Evolutionary conservation across 2,329 filamentous ascomycete species (phyloP).

Genomic region (Hawksworthiomyces lignivorus): DNA sequence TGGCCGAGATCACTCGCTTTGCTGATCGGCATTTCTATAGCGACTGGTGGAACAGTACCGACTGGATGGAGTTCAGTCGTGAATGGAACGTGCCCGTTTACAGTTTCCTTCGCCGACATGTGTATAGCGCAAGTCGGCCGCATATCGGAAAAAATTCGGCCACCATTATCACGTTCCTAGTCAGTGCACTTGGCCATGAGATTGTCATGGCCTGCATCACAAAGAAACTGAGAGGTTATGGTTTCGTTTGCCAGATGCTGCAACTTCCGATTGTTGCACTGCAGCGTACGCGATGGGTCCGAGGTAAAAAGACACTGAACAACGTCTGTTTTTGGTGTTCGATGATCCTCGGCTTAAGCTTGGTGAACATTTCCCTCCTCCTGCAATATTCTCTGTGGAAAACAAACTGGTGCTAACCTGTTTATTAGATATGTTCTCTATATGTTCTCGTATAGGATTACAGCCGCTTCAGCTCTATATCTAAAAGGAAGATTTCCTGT

Average conservation of each 20-base stretch:
- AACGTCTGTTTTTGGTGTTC: conserved; percentile 87
- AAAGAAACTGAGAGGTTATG: conserved; percentile 91
- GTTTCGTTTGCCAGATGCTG: conserved; percentile 90
- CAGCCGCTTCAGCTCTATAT: no score
- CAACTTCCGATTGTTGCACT: conserved; percentile 93
- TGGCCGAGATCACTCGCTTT: conserved; percentile 89
- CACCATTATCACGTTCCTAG: conserved; percentile 84
- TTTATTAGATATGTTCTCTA: conserved; percentile 47
- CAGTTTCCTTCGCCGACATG: conserved; percentile 87
- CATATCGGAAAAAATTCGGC: conserved; percentile 70
- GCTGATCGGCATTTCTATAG: conserved; percentile 90
- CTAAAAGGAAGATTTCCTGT: no score
- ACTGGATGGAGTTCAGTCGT: conserved; percentile 92
- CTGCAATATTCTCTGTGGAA: conserved; percentile 3
- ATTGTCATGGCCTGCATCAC: conserved; percentile 97
- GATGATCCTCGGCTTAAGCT: conserved; percentile 77
- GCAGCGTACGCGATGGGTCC: conserved; percentile 72
- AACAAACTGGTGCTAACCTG: no score
- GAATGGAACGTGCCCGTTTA: conserved; percentile 99
- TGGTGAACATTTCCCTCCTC: conserved; percentile 48
- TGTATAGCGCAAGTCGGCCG: conserved; percentile 75
- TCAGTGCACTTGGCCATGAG: conserved; percentile 85
- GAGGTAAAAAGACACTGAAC: conserved; percentile 69
- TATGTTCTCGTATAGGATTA: conserved; percentile 39
- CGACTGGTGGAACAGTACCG: conserved; percentile 69